Conservation (phyloP, 768 basidiomycete species). For the Naganishia randhawae region DNA sequence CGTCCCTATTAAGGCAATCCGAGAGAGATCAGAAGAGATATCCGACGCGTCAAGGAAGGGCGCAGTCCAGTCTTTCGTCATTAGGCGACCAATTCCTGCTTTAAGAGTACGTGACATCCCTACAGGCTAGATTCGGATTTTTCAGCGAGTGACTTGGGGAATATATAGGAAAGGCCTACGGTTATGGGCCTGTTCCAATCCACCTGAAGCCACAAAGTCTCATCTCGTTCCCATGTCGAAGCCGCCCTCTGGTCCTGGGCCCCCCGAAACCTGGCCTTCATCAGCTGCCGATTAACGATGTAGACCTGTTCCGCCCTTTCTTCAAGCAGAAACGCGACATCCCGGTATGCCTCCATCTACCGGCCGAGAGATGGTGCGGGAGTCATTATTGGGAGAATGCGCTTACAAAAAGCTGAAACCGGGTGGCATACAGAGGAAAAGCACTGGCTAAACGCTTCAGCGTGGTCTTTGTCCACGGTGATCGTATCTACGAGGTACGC, state of each 20-base stretch:
- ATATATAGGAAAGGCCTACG: background rate
- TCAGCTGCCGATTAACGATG: background rate
- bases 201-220: slow-evolving; percentile 7
- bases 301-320: slow-evolving; percentile 9
- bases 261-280: background rate
- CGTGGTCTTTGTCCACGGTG: background rate
- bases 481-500: slow-evolving; percentile 13
- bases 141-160: background rate
- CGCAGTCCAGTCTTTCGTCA: background rate
- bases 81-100: background rate
- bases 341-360: slow-evolving; percentile 6
- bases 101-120: background rate
- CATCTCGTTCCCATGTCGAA: background rate
- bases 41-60: background rate
- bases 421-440: background rate
- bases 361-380: too few relatives aligned
- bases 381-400: background rate
- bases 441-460: background rate
- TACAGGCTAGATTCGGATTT: background rate
- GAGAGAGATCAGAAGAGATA: background rate
- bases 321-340: background rate
- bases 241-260: background rate
- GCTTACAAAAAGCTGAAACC: background rate
- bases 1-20: too few relatives aligned
- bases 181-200: background rate